phyloP scores from a whole-genome alignment of 2,329 filamentous ascomycete genomes.

The Hysterium pulicare region DNA sequence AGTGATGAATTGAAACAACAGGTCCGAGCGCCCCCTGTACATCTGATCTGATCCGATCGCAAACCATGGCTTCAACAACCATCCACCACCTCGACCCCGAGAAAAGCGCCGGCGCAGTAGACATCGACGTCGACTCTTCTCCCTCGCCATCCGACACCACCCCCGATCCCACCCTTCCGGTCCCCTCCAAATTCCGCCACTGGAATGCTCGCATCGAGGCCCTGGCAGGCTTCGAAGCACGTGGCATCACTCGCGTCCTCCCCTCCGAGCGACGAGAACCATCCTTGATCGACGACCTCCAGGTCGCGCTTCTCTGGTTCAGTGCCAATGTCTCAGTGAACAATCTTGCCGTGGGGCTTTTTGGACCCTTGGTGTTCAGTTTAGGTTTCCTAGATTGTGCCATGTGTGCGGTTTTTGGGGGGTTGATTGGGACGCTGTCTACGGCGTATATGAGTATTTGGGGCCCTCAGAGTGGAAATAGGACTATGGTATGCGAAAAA shows the following conservation, averaged over 20 bases:
- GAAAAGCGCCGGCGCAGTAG: not conserved
- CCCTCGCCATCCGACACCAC: no score
- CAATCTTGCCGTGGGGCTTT: conserved; percentile 42
- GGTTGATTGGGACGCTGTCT: conserved; percentile 29
- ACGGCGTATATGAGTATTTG: conserved; percentile 43
- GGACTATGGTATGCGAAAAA: conserved; percentile 43
- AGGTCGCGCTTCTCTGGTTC: conserved; percentile 14
- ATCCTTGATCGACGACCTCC: conserved; percentile 17
- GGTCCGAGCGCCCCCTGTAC: no score
- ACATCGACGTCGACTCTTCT: no score
- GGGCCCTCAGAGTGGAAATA: conserved; percentile 41
- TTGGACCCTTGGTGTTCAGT: conserved; percentile 39
- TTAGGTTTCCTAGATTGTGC: conserved; percentile 42
- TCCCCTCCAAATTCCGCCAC: not conserved
- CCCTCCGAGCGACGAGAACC: conserved; percentile 20
- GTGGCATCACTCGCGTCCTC: conserved; percentile 32
- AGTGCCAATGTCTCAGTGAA: conserved; percentile 27
- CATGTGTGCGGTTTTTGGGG: conserved; percentile 38
- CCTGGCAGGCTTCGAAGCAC: conserved; percentile 30
- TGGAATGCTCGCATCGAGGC: conserved; percentile 21
- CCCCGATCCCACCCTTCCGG: not conserved
- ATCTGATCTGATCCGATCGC: no score
- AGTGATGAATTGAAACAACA: no score
- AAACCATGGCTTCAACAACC: no score
- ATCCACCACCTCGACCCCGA: no score